Conservation (phyloP, 352 stramenopile species). For the Phytopythium vexans region DNA sequence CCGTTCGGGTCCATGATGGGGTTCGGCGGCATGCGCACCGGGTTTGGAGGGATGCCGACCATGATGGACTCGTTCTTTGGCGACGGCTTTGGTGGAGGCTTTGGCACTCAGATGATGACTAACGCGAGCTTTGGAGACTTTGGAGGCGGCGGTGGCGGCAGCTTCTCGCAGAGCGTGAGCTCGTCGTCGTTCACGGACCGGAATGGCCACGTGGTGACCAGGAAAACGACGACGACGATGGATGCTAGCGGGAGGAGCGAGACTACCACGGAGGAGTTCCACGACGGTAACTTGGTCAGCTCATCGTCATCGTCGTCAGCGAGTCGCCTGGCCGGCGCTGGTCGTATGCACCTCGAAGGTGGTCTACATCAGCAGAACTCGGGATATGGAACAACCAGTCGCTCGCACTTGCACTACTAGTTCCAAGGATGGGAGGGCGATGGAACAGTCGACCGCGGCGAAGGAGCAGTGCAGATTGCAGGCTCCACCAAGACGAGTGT, state of each 20-base stretch:
- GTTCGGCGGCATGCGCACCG: constrained; percentile 18
- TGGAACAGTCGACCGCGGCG: too few species aligned
- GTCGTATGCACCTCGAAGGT: constrained; percentile 60
- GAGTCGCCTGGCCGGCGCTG: constrained; percentile 46
- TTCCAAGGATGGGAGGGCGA: background rate
- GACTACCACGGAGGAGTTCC: constrained; percentile 67
- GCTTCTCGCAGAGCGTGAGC: constrained; percentile 52
- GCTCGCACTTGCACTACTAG: constrained; percentile 8
- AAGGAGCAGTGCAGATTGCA: background rate
- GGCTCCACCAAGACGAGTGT: background rate
- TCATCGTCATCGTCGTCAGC: constrained; percentile 35
- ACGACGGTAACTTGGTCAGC: constrained; percentile 60
- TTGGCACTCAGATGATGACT: constrained; percentile 8
- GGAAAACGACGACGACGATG: constrained; percentile 68
- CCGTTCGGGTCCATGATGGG: constrained; percentile 41
- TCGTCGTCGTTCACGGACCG: constrained; percentile 67
- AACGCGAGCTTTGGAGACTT: constrained; percentile 7
- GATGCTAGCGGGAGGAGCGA: constrained; percentile 45
- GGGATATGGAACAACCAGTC: constrained; percentile 1
- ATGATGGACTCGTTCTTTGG: constrained; percentile 56
- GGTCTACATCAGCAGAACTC: constrained; percentile 4
- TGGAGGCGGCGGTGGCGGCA: constrained; percentile 13
- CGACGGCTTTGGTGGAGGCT: constrained; percentile 15
- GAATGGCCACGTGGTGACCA: constrained; percentile 67
- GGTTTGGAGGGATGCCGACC: constrained; percentile 32